A percentile compares a stretch with the other conserved stretches of the same genome.
Evolutionary conservation across 805 yeast genomes (phyloP).

Genomic region (Citeromyces nyonsensis): DNA sequence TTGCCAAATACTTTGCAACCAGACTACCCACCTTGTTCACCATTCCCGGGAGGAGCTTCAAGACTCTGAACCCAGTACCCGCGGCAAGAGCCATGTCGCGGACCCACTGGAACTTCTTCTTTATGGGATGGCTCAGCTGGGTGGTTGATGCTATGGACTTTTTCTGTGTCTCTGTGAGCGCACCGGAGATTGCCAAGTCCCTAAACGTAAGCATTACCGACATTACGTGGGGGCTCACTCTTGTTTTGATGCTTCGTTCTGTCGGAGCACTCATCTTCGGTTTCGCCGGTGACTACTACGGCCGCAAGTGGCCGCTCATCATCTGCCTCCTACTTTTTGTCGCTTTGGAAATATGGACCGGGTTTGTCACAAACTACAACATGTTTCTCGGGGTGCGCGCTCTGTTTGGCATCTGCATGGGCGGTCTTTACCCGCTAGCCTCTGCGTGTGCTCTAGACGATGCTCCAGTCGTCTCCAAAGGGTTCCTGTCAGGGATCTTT

Average conservation of each 20-base stretch:
- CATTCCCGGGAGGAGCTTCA: conserved; percentile 19
- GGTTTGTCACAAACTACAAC: conserved; percentile 37
- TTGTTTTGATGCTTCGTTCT: conserved; percentile 54
- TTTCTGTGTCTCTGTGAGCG: conserved; percentile 40
- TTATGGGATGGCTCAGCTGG: conserved; percentile 42
- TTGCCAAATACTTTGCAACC: conserved; percentile 21
- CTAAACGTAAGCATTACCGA: conserved; percentile 29
- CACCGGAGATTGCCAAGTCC: conserved; percentile 25
- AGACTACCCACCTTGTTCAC: conserved; percentile 37
- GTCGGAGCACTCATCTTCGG: conserved; percentile 55
- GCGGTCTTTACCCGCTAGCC: conserved; percentile 40
- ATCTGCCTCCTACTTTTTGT: conserved; percentile 27
- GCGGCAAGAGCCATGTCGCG: conserved; percentile 29
- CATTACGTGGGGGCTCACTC: conserved; percentile 52
- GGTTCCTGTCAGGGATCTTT: conserved; percentile 49
- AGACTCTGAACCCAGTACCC: conserved; percentile 45
- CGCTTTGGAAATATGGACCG: conserved; percentile 45
- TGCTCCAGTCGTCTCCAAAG: conserved; percentile 35
- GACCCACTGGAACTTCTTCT: conserved; percentile 41
- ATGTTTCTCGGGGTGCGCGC: conserved; percentile 52
- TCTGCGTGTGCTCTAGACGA: conserved; percentile 39
- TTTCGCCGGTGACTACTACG: conserved; percentile 39
- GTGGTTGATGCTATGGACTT: conserved; percentile 55
- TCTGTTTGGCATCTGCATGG: conserved; percentile 43
- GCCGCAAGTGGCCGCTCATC: conserved; percentile 44